These are phyloP conservation scores for Penicillium paneum DNA, from an alignment of 2,329 filamentous ascomycete genomes.

Conservation along the genomic window DNA sequence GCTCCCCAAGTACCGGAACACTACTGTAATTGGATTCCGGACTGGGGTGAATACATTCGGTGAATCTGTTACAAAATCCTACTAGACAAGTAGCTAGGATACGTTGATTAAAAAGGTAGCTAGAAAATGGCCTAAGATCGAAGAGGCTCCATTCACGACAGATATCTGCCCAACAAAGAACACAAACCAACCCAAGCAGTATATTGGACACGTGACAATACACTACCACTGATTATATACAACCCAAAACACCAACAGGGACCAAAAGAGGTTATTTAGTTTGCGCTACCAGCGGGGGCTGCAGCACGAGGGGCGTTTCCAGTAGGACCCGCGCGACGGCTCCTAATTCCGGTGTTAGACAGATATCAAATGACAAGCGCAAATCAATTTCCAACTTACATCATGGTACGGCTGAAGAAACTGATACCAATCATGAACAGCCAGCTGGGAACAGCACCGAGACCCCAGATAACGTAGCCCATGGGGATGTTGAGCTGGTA, in stretches of 20 bases:
- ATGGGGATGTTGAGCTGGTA: constrained; percentile 53
- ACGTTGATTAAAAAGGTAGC: constrained; percentile 10
- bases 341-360: constrained; percentile 20
- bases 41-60: not conserved
- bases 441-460: constrained; percentile 61
- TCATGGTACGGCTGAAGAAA: constrained; percentile 59
- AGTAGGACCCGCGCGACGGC: constrained; percentile 24
- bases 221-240: constrained; percentile 33
- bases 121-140: constrained; percentile 4
- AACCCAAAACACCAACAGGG: constrained; percentile 21
- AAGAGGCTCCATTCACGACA: not conserved
- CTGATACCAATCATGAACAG: constrained; percentile 62
- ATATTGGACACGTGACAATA: constrained; percentile 17
- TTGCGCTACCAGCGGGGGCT: constrained; percentile 22
- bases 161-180: constrained; percentile 2
- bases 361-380: not conserved
- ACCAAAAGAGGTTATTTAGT: constrained; percentile 15
- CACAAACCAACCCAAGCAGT: constrained; percentile 13
- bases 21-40: too few relatives aligned
- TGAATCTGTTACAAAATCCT: not conserved
- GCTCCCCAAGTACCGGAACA: constrained; percentile 55
- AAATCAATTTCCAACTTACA: constrained; percentile 52
- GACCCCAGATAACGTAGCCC: constrained; percentile 55
- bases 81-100: not conserved
- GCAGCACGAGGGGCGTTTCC: constrained; percentile 15